Evolutionary conservation across 352 stramenopile species (phyloP).

Genomic region (Phytophthora ohioensis): DNA sequence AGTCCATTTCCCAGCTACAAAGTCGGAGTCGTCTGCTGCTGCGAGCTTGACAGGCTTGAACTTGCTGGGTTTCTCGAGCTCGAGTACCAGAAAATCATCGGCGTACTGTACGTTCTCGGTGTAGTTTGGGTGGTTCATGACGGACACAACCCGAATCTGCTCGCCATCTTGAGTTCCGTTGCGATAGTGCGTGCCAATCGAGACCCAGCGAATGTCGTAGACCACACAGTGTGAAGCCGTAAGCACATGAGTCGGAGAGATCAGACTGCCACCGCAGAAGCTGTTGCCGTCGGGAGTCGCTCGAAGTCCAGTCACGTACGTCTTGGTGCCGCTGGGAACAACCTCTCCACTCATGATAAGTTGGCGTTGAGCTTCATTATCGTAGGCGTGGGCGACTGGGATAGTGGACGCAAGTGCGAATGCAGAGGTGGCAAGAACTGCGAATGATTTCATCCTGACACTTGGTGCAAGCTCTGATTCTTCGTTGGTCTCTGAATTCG

Average conservation of each 20-base stretch:
- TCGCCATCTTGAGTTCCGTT: slow-evolving; percentile 32
- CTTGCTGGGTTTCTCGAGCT: slow-evolving; percentile 44
- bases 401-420: neutral
- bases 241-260: slow-evolving; percentile 30
- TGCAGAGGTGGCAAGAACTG: neutral
- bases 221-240: slow-evolving; percentile 18
- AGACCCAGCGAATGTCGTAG: slow-evolving; percentile 15
- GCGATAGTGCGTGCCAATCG: slow-evolving; percentile 18
- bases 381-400: neutral
- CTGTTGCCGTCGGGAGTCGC: neutral
- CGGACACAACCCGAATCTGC: slow-evolving; percentile 21
- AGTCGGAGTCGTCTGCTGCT: slow-evolving; percentile 11
- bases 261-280: slow-evolving; percentile 22
- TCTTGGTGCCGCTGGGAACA: slow-evolving; percentile 45
- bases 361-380: slow-evolving; percentile 1
- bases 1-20: slow-evolving; percentile 33
- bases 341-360: slow-evolving; percentile 48
- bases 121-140: slow-evolving; percentile 28
- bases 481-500: no score
- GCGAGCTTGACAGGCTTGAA: slow-evolving; percentile 17
- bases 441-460: neutral
- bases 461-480: no score
- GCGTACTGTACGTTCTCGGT: slow-evolving; percentile 15
- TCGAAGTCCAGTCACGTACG: slow-evolving; percentile 39
- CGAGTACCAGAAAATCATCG: slow-evolving; percentile 52